Evolutionary conservation across 2,329 filamentous ascomycete species (phyloP).

Genomic region (Trichothecium sympodiale): DNA sequence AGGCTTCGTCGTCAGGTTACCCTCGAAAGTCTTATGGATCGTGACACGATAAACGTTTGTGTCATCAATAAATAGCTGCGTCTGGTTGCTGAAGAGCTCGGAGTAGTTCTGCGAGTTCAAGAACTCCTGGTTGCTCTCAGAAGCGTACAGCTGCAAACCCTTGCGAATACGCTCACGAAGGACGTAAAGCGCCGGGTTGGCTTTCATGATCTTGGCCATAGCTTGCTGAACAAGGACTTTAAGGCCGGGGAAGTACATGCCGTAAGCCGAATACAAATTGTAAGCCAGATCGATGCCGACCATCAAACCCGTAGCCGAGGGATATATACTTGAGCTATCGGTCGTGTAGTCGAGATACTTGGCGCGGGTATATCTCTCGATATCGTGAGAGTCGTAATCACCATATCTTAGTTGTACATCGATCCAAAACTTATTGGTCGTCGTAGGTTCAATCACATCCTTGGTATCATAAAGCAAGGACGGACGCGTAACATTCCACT

Average conservation of each 20-base stretch:
- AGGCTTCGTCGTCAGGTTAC: conserved; percentile 96
- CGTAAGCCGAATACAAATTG: conserved; percentile 96
- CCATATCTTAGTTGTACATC: conserved; percentile 95
- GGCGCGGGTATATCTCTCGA: conserved; percentile 91
- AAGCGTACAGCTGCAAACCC: conserved; percentile 93
- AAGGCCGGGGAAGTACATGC: conserved; percentile 95
- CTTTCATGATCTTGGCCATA: conserved; percentile 99
- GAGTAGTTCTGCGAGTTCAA: conserved; percentile 99
- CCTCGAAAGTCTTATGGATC: conserved; percentile 99
- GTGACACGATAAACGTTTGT: conserved; percentile 99
- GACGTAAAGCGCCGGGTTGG: conserved; percentile 92
- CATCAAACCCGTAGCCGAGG: conserved; percentile 93
- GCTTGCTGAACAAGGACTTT: conserved; percentile 94
- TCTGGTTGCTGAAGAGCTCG: conserved; percentile 97
- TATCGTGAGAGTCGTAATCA: conserved; percentile 98
- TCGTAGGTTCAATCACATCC: conserved; percentile 84
- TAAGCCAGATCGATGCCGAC: conserved; percentile 95
- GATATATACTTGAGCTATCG: conserved; percentile 97
- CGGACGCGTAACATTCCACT: conserved; percentile 94
- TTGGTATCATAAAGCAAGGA: conserved; percentile 94
- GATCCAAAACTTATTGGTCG: conserved; percentile 98
- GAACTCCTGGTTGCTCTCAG: conserved; percentile 98
- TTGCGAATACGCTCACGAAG: conserved; percentile 96
- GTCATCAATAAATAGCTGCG: conserved; percentile 97
- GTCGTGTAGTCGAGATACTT: conserved; percentile 99